Conservation (phyloP, 2,329 filamentous ascomycete genomes). For the Colletotrichum sp. region DNA sequence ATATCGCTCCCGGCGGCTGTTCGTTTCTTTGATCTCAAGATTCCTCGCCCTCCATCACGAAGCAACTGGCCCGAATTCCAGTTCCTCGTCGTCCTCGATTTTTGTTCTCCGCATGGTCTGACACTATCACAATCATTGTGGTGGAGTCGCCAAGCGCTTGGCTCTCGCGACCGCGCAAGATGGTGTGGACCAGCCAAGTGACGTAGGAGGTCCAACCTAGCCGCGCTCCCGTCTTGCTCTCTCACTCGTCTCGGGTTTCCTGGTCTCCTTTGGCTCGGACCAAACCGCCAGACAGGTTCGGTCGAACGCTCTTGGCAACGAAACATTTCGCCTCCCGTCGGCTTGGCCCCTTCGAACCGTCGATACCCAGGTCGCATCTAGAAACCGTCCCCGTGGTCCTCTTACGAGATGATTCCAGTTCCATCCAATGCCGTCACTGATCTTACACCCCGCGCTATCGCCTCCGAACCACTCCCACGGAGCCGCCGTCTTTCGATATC, state of each 20-base stretch:
- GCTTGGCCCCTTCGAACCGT: background rate
- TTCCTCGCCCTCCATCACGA: background rate
- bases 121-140: slow-evolving; percentile 7
- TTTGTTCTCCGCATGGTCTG: background rate
- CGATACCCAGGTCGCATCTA: background rate
- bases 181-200: slow-evolving; percentile 20
- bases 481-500: background rate
- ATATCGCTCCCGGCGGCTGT: slow-evolving; percentile 5
- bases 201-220: slow-evolving; percentile 14
- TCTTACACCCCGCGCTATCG: background rate
- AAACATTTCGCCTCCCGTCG: background rate
- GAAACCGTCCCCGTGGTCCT: background rate
- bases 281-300: slow-evolving; percentile 1
- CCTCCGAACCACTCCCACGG: slow-evolving; percentile 9
- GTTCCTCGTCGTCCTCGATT: background rate
- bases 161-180: slow-evolving; percentile 15
- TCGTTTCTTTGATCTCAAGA: background rate
- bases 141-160: slow-evolving; percentile 20
- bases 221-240: background rate
- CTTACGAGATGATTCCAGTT: background rate
- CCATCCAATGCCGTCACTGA: slow-evolving; percentile 1
- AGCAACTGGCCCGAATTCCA: background rate
- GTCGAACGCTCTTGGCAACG: slow-evolving; percentile 4
- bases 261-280: background rate
- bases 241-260: background rate